phyloP scores from a whole-genome alignment of 1,139 yeast species.

The Magnusiomyces ingens region DNA sequence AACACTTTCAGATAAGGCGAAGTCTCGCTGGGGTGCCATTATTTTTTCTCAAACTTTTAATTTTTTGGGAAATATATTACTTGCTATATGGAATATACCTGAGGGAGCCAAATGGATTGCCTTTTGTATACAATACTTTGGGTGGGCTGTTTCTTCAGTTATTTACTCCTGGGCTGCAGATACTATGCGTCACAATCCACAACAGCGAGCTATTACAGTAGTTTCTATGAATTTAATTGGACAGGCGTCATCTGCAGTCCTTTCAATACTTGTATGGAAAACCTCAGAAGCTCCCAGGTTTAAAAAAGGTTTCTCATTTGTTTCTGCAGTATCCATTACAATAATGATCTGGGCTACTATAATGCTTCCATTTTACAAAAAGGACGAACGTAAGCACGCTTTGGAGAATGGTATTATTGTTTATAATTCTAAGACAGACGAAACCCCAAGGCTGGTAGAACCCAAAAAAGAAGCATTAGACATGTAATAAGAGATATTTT shows the following conservation, averaged over 20 bases:
- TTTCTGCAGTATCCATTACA: conserved; percentile 49
- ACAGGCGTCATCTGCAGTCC: conserved; percentile 25
- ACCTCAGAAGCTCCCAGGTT: conserved; percentile 49
- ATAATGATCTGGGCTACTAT: conserved; percentile 42
- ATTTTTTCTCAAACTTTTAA: conserved; percentile 46
- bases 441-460: neutral
- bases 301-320: conserved; percentile 45
- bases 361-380: conserved; percentile 52
- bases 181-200: conserved; percentile 25
- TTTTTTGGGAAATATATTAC: conserved; percentile 38
- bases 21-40: conserved; percentile 52
- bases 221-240: conserved; percentile 38
- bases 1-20: conserved; percentile 45
- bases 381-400: conserved; percentile 48
- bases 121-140: conserved; percentile 40
- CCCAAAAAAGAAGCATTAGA: too few species aligned
- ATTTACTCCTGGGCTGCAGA: conserved; percentile 25
- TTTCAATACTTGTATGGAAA: conserved; percentile 34
- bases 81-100: conserved; percentile 43
- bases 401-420: conserved; percentile 42
- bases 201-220: conserved; percentile 36
- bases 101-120: conserved; percentile 45
- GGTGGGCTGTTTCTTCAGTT: conserved; percentile 42
- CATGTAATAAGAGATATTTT: too few species aligned
- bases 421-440: conserved; percentile 13